Conservation (phyloP, 2,329 filamentous ascomycete genomes). For the Aureobasidium pullulans region DNA sequence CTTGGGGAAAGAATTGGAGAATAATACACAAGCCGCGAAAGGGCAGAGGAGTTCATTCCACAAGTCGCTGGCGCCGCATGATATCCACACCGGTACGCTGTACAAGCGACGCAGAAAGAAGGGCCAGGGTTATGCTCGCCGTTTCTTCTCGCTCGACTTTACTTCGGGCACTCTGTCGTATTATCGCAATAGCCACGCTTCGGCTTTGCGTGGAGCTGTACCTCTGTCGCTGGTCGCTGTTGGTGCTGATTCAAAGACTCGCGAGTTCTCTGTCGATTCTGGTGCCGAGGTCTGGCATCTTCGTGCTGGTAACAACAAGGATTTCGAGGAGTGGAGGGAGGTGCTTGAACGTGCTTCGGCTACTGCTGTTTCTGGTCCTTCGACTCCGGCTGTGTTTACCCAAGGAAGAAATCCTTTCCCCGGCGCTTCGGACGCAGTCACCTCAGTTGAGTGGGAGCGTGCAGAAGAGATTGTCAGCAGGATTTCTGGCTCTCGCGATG, state of each 20-base stretch:
- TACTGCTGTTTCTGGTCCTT: constrained; percentile 17
- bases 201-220: constrained; percentile 83
- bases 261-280: constrained; percentile 94
- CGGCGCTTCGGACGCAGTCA: neutral
- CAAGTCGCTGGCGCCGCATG: constrained; percentile 28
- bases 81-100: constrained; percentile 75
- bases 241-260: constrained; percentile 75
- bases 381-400: neutral
- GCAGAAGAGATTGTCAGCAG: constrained; percentile 80
- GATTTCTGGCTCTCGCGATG: constrained; percentile 81
- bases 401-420: neutral
- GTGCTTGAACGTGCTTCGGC: constrained; percentile 74
- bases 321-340: constrained; percentile 80
- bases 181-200: constrained; percentile 90
- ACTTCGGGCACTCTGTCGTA: constrained; percentile 92
- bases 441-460: constrained; percentile 64
- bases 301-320: constrained; percentile 69
- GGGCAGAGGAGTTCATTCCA: neutral
- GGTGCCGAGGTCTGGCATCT: constrained; percentile 97
- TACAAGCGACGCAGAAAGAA: constrained; percentile 88
- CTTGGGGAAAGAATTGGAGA: neutral
- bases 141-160: constrained; percentile 95
- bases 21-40: neutral
- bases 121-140: constrained; percentile 83
- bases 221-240: constrained; percentile 87